Percentiles rank a stretch among this genome's conserved stretches.
Conservation (phyloP, 2,329 filamentous ascomycete genomes). For the Spiromastix sp. region DNA sequence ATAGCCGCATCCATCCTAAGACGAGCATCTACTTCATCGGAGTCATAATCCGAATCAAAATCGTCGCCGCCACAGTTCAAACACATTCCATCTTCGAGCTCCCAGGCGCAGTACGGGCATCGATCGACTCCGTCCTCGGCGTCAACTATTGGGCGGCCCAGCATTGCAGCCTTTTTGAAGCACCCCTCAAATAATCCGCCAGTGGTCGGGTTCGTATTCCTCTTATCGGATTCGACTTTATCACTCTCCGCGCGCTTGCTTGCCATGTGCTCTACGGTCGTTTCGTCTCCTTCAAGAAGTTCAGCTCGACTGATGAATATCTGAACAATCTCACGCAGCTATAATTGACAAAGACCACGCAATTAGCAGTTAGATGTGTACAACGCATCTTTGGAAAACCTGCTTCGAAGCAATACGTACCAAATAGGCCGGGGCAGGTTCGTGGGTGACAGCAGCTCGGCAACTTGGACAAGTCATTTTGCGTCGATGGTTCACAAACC, state of each 20-base stretch:
- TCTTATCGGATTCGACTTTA: slow-evolving; percentile 50
- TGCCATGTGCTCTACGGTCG: slow-evolving; percentile 48
- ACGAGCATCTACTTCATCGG: slow-evolving; percentile 3
- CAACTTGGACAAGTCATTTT: slow-evolving; percentile 62
- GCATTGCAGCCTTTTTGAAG: slow-evolving; percentile 33
- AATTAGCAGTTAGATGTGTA: slow-evolving; percentile 3
- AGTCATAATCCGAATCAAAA: slow-evolving; percentile 35
- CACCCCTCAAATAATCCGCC: slow-evolving; percentile 55
- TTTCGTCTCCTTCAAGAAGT: slow-evolving; percentile 53
- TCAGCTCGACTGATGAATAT: slow-evolving; percentile 51
- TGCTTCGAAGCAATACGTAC: slow-evolving; percentile 32
- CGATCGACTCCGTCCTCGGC: slow-evolving; percentile 50
- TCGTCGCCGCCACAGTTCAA: slow-evolving; percentile 42
- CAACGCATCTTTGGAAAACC: not conserved
- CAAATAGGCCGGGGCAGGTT: slow-evolving; percentile 55
- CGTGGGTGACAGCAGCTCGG: slow-evolving; percentile 45
- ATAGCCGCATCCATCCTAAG: slow-evolving; percentile 34
- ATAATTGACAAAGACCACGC: no score
- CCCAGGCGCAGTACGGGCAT: slow-evolving; percentile 53
- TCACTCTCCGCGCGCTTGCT: slow-evolving; percentile 51
- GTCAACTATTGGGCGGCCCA: slow-evolving; percentile 40
- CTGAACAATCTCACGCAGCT: slow-evolving; percentile 55
- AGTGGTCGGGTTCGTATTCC: slow-evolving; percentile 36
- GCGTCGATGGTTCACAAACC: slow-evolving; percentile 42
- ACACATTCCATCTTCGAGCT: slow-evolving; percentile 53